Base-by-base conservation (phyloP, 768 basidiomycete species). In the Pulveroboletus ravenelii region DNA sequence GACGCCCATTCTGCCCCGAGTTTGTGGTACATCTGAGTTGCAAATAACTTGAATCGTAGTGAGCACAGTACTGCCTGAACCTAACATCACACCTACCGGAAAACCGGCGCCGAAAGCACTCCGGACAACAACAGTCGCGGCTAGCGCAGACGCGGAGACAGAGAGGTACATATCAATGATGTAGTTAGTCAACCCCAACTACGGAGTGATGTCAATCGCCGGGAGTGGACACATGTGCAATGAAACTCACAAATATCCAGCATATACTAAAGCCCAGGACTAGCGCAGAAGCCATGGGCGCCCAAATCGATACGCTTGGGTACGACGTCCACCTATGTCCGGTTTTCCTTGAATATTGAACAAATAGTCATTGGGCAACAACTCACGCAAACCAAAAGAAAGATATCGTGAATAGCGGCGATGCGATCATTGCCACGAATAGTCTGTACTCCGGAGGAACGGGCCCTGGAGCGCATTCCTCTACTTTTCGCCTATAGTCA, bases 351-450 rank as follows among this genome's bases (percentile, higher is more conserved):
- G 52, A 13, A 36, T 44, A 7, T 45, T 20, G 20, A 25, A 23
- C n/a, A n/a, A 15, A 32, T 23, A 45, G 29, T 25, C 6, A 32
- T 15, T 10, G 40, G 3, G 17, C 3, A 35, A 41, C 2, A 8
- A 68, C 73, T 59, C 52, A 78, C 73, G 68, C 76, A 59, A 86
- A 82, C 83, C 83, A 83, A 65, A 87, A 85, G 64, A 84, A 79
- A 5, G 79, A 74, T 18, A 72, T 43, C 23, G 77, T 67, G 51
- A 81, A 74, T 14, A 81, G 53, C 0, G 82, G 83, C 0, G 77
- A 74, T 3, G 74, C 77, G 51, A 78, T 60, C 51, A 84, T 68
- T 0, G 74, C 74, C 40, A 75, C 66, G 42, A 73, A 70, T 23
- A 85, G 63, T 20, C 82, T 73, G 43, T 74, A 75, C 64, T 87